Evolutionary conservation across 1,284 basidiomycete species (phyloP).

Genomic region (Sporisorium sorghi): DNA sequence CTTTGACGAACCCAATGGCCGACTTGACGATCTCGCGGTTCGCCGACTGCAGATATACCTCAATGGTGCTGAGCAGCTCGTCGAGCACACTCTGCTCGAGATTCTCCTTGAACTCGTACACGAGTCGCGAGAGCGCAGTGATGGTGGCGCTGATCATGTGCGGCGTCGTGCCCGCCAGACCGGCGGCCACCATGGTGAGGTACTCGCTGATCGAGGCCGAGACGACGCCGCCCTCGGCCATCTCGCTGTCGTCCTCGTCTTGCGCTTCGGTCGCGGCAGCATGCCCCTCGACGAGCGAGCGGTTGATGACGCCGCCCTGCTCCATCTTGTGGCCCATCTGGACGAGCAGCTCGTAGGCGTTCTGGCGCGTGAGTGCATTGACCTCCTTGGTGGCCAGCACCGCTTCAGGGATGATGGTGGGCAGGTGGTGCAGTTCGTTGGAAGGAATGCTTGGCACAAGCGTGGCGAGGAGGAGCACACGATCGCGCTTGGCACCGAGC

Average conservation of each 20-base stretch:
- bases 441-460: slow-evolving; percentile 81
- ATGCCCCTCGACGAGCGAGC: slow-evolving; percentile 78
- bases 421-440: slow-evolving; percentile 83
- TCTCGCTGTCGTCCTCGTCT: slow-evolving; percentile 35
- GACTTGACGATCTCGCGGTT: slow-evolving; percentile 99
- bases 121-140: slow-evolving; percentile 89
- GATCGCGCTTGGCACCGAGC: slow-evolving; percentile 86
- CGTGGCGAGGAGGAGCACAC: slow-evolving; percentile 80
- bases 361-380: slow-evolving; percentile 88
- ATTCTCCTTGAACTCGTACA: slow-evolving; percentile 89
- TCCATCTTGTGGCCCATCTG: slow-evolving; percentile 94
- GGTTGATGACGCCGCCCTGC: slow-evolving; percentile 84
- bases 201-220: slow-evolving; percentile 89
- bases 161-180: slow-evolving; percentile 89
- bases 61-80: slow-evolving; percentile 86
- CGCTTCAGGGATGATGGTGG: slow-evolving; percentile 90
- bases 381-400: slow-evolving; percentile 98
- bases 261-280: slow-evolving; percentile 25
- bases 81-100: slow-evolving; percentile 82
- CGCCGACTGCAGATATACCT: slow-evolving; percentile 88
- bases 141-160: slow-evolving; percentile 99
- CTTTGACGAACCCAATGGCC: slow-evolving; percentile 92
- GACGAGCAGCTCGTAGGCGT: slow-evolving; percentile 90
- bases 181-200: slow-evolving; percentile 96
- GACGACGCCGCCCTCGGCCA: slow-evolving; percentile 71